These are phyloP conservation scores for Boletus barrowsii DNA, from an alignment of 768 basidiomycete genomes.

Conservation along the genomic window DNA sequence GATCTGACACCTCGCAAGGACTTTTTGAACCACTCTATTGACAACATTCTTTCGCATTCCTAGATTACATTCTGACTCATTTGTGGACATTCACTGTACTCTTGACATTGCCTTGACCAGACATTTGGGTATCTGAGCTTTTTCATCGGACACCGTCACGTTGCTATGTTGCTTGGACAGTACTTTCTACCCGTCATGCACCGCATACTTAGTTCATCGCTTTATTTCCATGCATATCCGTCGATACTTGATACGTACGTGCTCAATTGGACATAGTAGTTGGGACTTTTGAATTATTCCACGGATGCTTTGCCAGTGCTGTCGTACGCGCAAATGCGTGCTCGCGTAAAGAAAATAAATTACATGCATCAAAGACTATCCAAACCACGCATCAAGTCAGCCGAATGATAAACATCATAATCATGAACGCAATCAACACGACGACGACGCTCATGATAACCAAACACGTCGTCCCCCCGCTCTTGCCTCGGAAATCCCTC, in stretches of 20 bases:
- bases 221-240: slow-evolving; percentile 7
- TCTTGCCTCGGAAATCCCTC: slow-evolving; percentile 60
- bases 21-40: slow-evolving; percentile 68
- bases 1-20: slow-evolving; percentile 53
- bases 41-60: slow-evolving; percentile 57
- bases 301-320: slow-evolving; percentile 6
- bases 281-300: slow-evolving; percentile 8
- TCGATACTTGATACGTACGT: background rate
- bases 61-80: slow-evolving; percentile 25
- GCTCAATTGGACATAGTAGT: slow-evolving; percentile 11
- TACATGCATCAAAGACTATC: background rate
- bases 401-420: slow-evolving; percentile 73
- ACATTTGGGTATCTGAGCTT: background rate
- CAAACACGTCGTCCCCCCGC: slow-evolving; percentile 70
- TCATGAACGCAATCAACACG: slow-evolving; percentile 64
- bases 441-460: slow-evolving; percentile 59
- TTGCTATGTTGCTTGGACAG: slow-evolving; percentile 8
- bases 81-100: slow-evolving; percentile 3
- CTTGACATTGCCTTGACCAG: slow-evolving; percentile 1
- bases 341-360: background rate
- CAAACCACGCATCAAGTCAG: slow-evolving; percentile 39
- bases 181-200: background rate
- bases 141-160: too few relatives aligned
- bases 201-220: background rate
- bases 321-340: background rate